phyloP scores from a whole-genome alignment of 2,329 filamentous ascomycete genomes.

The Hypocreales sp. region DNA sequence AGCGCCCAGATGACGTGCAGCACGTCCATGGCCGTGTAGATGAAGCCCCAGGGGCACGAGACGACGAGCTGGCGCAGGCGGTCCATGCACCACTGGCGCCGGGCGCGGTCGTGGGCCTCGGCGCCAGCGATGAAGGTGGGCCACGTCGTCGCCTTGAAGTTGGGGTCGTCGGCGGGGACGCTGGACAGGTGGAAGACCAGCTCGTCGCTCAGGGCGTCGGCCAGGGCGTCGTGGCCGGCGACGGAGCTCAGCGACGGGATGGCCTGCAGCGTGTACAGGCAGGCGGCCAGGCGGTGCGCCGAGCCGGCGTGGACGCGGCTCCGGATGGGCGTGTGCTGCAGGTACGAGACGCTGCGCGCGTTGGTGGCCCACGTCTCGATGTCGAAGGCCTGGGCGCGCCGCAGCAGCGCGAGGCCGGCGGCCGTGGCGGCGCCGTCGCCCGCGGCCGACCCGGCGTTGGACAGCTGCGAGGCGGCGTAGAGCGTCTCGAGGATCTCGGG shows the following conservation, averaged over 20 bases:
- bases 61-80: slow-evolving; percentile 24
- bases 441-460: slow-evolving; percentile 11
- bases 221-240: slow-evolving; percentile 10
- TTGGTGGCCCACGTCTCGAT: slow-evolving; percentile 23
- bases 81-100: slow-evolving; percentile 32
- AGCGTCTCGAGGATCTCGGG: slow-evolving; percentile 27
- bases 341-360: slow-evolving; percentile 16
- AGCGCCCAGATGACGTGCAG: slow-evolving; percentile 26
- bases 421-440: slow-evolving; percentile 11
- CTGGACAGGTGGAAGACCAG: slow-evolving; percentile 29
- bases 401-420: slow-evolving; percentile 17
- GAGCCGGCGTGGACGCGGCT: slow-evolving; percentile 24
- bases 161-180: slow-evolving; percentile 31
- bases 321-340: slow-evolving; percentile 17
- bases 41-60: slow-evolving; percentile 31
- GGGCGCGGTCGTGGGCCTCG: slow-evolving; percentile 24
- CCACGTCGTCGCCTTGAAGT: slow-evolving; percentile 42
- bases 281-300: slow-evolving; percentile 26
- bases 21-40: slow-evolving; percentile 29
- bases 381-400: slow-evolving; percentile 22
- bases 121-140: slow-evolving; percentile 40
- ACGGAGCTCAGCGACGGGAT: slow-evolving; percentile 13
- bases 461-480: slow-evolving; percentile 24
- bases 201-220: slow-evolving; percentile 23
- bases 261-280: slow-evolving; percentile 29